phyloP scores from a whole-genome alignment of 2,329 filamentous ascomycete species.

The Diaporthe sp. region DNA sequence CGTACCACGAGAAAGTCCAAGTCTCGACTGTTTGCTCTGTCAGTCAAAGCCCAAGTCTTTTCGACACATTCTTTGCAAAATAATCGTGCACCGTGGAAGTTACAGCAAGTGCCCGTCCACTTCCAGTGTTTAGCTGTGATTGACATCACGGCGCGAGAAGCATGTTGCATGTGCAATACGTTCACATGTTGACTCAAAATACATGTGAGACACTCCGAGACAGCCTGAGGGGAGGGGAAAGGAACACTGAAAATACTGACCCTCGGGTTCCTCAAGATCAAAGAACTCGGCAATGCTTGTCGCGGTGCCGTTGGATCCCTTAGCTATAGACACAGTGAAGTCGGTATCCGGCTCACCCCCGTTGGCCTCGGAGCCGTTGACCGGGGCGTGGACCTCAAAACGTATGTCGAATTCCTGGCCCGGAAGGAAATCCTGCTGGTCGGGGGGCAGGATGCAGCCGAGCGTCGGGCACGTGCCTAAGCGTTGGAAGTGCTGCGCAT shows the following conservation, averaged over 20 bases:
- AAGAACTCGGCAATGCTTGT: constrained; percentile 74
- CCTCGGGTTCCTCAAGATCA: constrained; percentile 71
- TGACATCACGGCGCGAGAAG: background rate
- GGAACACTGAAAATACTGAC: background rate
- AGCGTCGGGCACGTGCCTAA: constrained; percentile 68
- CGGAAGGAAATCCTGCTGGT: constrained; percentile 82
- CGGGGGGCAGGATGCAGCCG: constrained; percentile 69
- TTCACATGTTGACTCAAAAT: background rate
- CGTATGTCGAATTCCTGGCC: constrained; percentile 88
- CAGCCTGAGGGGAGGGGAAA: background rate
- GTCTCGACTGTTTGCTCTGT: constrained; percentile 65
- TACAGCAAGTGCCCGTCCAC: background rate
- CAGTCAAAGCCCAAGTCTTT: background rate
- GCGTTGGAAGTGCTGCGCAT: constrained; percentile 69
- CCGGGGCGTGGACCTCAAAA: constrained; percentile 82
- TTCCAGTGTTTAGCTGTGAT: background rate
- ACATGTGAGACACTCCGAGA: background rate
- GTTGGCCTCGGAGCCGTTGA: constrained; percentile 84
- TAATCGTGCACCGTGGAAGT: background rate
- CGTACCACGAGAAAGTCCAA: constrained; percentile 88
- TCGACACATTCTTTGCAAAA: background rate
- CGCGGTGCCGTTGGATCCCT: constrained; percentile 62
- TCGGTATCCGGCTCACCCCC: constrained; percentile 75
- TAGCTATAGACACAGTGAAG: constrained; percentile 80
- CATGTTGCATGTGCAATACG: background rate